Percentiles rank a stretch among this genome's conserved stretches.
Conservation (phyloP, 2,329 filamentous ascomycete species). For the Penicillium nordicum region DNA sequence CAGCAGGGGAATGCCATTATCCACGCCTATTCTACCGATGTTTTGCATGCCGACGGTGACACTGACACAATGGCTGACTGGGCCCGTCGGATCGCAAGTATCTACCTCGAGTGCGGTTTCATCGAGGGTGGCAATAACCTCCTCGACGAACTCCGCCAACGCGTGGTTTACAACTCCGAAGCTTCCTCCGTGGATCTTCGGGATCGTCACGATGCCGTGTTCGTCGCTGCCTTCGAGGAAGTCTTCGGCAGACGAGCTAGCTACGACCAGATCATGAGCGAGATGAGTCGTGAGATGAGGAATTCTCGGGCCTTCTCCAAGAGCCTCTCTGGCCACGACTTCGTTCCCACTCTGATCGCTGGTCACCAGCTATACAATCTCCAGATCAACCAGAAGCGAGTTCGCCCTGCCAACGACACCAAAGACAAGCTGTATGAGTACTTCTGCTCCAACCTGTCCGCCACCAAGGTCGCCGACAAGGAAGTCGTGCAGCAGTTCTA, state of each 20-base stretch:
- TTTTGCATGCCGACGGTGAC: slow-evolving; percentile 41
- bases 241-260: slow-evolving; percentile 37
- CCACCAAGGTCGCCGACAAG: slow-evolving; percentile 25
- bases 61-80: slow-evolving; percentile 46
- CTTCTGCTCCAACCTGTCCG: slow-evolving; percentile 35
- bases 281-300: slow-evolving; percentile 43
- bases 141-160: slow-evolving; percentile 48
- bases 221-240: slow-evolving; percentile 47
- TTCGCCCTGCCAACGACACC: slow-evolving; percentile 28
- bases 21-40: slow-evolving; percentile 42
- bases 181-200: slow-evolving; percentile 27
- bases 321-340: slow-evolving; percentile 32
- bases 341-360: slow-evolving; percentile 32
- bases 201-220: slow-evolving; percentile 42
- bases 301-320: slow-evolving; percentile 42
- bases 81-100: slow-evolving; percentile 46
- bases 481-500: slow-evolving; percentile 35
- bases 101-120: slow-evolving; percentile 46
- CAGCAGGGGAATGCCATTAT: slow-evolving; percentile 40
- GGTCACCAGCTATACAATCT: slow-evolving; percentile 31
- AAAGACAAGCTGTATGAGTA: slow-evolving; percentile 37
- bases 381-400: slow-evolving; percentile 32
- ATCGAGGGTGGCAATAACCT: slow-evolving; percentile 41
- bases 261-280: slow-evolving; percentile 43
- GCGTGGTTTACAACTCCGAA: slow-evolving; percentile 48